A percentile compares a stretch with the other conserved stretches of the same genome.
phyloP scores from a whole-genome alignment of 225 moss, liverwort and hornwort species.

The Physcomitrellopsis africana region DNA sequence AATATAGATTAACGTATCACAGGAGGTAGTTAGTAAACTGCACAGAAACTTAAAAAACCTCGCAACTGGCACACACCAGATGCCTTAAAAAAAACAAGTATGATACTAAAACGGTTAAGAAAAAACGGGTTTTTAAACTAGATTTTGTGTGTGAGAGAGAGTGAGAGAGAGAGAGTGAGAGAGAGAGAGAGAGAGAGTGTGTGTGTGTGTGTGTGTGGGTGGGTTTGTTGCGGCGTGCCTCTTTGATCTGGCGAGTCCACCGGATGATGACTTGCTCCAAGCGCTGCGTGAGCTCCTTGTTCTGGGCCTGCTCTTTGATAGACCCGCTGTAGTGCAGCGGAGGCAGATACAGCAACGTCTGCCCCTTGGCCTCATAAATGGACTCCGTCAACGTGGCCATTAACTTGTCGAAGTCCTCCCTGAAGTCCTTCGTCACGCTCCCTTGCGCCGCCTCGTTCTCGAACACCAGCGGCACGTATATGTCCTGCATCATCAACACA shows the following conservation, averaged over 20 bases:
- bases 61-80: no score
- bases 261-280: slow-evolving; percentile 69
- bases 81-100: no score
- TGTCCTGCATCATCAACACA: slow-evolving; percentile 31
- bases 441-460: slow-evolving; percentile 62
- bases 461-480: slow-evolving; percentile 69
- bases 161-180: no score
- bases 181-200: no score
- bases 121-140: no score
- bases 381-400: slow-evolving; percentile 76
- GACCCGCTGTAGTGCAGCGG: slow-evolving; percentile 54
- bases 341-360: slow-evolving; percentile 80
- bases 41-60: no score
- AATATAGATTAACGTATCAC: no score
- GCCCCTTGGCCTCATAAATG: slow-evolving; percentile 69
- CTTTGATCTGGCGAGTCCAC: slow-evolving; percentile 82
- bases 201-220: no score
- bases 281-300: slow-evolving; percentile 69
- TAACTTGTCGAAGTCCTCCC: slow-evolving; percentile 70
- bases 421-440: slow-evolving; percentile 78
- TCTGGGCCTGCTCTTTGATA: slow-evolving; percentile 51
- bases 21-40: no score
- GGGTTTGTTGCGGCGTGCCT: slow-evolving; percentile 32
- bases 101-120: no score
- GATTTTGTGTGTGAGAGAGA: no score